Base-by-base conservation (phyloP, 2,329 filamentous ascomycete species). In the Colletotrichum sansevieriae region DNA sequence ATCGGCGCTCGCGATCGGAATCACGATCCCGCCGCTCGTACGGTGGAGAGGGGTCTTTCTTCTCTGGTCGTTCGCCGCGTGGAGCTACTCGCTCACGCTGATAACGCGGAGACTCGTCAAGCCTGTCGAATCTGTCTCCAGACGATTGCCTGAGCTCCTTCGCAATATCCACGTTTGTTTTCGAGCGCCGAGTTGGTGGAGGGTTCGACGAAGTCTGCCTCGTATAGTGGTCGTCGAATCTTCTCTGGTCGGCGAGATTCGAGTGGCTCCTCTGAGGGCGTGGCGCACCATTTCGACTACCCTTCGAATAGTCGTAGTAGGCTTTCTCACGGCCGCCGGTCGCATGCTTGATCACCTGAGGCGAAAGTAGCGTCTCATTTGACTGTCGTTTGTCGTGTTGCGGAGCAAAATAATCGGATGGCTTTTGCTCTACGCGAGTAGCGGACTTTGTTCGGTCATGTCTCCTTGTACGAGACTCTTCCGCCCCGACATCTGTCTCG, bases 271-370 rank as follows among this genome's bases (percentile, higher is more conserved):
- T 78, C 39, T 76, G 78, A 29, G 73, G 72, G 56, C 74, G 71
- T 43, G 77, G 73, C 71, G 68, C 76, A 66, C 72, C 74, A 65
- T 72, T 73, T 71, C 64, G 68, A n/a, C 62, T 43, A 33, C 39
- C 44, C 15, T 64, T 57, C 13, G 68, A 71, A 55, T 73, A 73
- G 35, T 80, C 75, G 67, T 80, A 78, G 59, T 84, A 84, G 0
- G 76, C 73, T 60, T 82, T 80, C 44, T 86, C 83, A 2, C 84
- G 80, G 4, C 82, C 79, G 3, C 77, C 77, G 11, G 79, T 75
- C 1, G 79, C 76, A 39, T 80, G 79, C 57, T 81, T 83, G 33
- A 81, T 80, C 2, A 83, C 74, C 3, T 83, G 76, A 0, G 84
- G 83, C 1, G 83, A 82, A 6, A 84, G 71, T 29, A 79, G 76